Conservation (phyloP, 306 rosid genomes). For the Fagus crenata region DNA sequence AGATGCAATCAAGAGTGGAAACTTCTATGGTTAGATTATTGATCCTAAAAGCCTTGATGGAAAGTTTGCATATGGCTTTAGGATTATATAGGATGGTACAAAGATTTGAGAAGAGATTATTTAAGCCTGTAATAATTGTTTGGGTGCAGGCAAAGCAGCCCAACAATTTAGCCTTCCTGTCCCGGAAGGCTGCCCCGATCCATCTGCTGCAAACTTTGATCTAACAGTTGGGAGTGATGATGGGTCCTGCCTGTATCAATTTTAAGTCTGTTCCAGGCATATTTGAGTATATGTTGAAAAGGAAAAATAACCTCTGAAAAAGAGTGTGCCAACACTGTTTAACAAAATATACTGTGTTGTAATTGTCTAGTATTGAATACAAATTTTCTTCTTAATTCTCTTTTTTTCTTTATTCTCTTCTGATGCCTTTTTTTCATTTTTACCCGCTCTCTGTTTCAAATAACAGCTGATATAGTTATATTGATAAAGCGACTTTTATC, state of each 20-base stretch:
- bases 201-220: constrained; percentile 54
- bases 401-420: too few relatives aligned
- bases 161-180: constrained; percentile 60
- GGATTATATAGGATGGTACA: constrained; percentile 9
- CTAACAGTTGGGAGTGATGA: constrained; percentile 56
- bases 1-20: constrained; percentile 55
- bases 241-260: constrained; percentile 50
- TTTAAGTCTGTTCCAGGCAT: constrained; percentile 29
- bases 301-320: not conserved
- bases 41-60: constrained; percentile 31
- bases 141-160: constrained; percentile 58
- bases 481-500: too few relatives aligned
- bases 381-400: too few relatives aligned
- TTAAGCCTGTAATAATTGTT: constrained; percentile 35
- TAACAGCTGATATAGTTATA: too few relatives aligned
- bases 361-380: not conserved
- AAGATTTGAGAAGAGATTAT: constrained; percentile 20
- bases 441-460: not conserved
- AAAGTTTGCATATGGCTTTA: constrained; percentile 27
- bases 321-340: not conserved
- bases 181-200: constrained; percentile 59
- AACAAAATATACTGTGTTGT: not conserved
- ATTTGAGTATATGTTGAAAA: constrained; percentile 13
- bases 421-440: too few relatives aligned
- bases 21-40: constrained; percentile 53